phyloP scores from a whole-genome alignment of 2,329 filamentous ascomycete species.

The Aspergillus tubingensis region DNA sequence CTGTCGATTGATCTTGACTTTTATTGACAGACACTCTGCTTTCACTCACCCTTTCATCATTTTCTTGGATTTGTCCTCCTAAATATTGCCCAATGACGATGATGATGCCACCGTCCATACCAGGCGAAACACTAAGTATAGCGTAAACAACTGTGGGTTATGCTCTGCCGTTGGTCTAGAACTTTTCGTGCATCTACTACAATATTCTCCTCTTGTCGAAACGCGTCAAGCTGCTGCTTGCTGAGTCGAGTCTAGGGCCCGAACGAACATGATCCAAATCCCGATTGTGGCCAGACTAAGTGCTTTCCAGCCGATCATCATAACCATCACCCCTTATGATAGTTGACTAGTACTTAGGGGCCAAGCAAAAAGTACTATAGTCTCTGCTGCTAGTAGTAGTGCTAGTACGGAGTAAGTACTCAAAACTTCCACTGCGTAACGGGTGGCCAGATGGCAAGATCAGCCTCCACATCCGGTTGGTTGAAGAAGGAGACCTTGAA shows the following conservation, averaged over 20 bases:
- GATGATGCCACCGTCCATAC: not conserved
- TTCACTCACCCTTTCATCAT: too few relatives aligned
- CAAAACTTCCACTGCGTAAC: not conserved
- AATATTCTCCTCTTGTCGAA: constrained; percentile 3
- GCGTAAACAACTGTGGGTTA: constrained; percentile 19
- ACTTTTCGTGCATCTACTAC: constrained; percentile 17
- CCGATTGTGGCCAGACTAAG: not conserved
- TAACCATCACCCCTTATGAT: not conserved
- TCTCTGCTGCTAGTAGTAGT: too few relatives aligned
- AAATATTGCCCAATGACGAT: not conserved
- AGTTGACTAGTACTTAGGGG: too few relatives aligned
- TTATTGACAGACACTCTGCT: not conserved
- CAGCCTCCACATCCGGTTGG: not conserved
- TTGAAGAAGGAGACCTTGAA: not conserved
- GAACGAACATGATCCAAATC: not conserved
- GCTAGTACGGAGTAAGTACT: not conserved
- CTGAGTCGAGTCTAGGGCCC: constrained; percentile 8
- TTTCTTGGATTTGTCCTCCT: too few relatives aligned
- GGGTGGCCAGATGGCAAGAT: not conserved
- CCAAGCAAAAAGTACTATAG: too few relatives aligned
- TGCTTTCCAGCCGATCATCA: not conserved
- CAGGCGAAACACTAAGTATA: not conserved
- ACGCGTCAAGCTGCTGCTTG: constrained; percentile 10
- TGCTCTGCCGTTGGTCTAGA: constrained; percentile 21
- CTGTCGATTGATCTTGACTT: not conserved